Evolutionary conservation across 805 yeast species (phyloP).

Genomic region (Kodamaea neixiangensis): DNA sequence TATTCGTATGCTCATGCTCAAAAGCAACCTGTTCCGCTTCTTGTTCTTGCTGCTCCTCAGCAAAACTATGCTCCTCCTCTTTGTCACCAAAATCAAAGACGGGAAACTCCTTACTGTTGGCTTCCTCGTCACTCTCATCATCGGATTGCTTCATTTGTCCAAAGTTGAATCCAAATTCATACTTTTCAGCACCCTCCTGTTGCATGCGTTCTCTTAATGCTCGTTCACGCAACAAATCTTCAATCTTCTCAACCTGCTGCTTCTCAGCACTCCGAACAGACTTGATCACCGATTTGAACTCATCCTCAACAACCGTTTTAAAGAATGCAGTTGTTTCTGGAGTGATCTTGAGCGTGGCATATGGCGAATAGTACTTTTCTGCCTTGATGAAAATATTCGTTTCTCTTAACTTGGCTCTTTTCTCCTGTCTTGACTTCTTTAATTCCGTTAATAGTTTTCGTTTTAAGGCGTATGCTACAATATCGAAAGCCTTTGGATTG

Average conservation of each 20-base stretch:
- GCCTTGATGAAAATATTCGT: constrained; percentile 39
- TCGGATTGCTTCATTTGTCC: constrained; percentile 15
- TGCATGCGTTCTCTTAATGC: constrained; percentile 30
- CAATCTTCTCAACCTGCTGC: constrained; percentile 16
- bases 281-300: constrained; percentile 34
- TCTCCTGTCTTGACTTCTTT: constrained; percentile 21
- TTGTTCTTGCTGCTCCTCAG: neutral
- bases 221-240: constrained; percentile 18
- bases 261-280: constrained; percentile 31
- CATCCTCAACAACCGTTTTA: constrained; percentile 22
- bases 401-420: constrained; percentile 23
- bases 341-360: constrained; percentile 27
- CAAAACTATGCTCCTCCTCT: neutral
- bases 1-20: neutral
- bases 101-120: constrained; percentile 11
- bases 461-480: constrained; percentile 56
- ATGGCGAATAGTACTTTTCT: constrained; percentile 40
- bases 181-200: constrained; percentile 29
- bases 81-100: constrained; percentile 15
- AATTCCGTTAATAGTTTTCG: constrained; percentile 40
- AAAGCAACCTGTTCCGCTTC: neutral
- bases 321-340: constrained; percentile 25
- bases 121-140: constrained; percentile 14
- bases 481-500: constrained; percentile 42
- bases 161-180: constrained; percentile 33